These are phyloP conservation scores for Diversispora epigaea DNA, from an alignment of 192 early-diverging fungal genomes.

Conservation along the genomic window DNA sequence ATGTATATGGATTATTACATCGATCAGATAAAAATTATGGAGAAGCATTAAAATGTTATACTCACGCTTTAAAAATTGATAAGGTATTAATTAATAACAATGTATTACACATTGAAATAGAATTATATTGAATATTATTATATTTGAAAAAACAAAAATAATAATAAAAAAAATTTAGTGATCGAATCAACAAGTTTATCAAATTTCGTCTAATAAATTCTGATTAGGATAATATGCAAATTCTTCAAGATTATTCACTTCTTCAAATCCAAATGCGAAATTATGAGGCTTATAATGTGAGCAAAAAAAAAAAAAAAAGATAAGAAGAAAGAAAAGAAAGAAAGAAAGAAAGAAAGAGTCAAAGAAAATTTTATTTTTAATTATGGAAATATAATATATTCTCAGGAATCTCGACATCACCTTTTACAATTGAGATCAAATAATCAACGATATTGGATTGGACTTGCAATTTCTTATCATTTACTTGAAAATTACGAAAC, in stretches of 20 bases:
- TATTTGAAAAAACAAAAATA: too few species aligned
- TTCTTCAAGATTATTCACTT: constrained; percentile 84
- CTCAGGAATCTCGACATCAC: constrained; percentile 63
- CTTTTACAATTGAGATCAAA: constrained; percentile 70
- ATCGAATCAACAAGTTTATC: background rate
- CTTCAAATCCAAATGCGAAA: constrained; percentile 88
- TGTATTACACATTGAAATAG: background rate
- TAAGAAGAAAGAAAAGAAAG: background rate
- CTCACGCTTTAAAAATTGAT: constrained; percentile 81
- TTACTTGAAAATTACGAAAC: constrained; percentile 71
- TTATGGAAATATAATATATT: background rate
- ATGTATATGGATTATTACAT: constrained; percentile 91
- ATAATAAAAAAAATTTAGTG: background rate
- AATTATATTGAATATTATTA: background rate
- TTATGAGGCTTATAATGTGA: constrained; percentile 75
- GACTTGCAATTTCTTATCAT: constrained; percentile 82
- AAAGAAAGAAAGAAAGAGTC: background rate
- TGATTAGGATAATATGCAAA: constrained; percentile 82
- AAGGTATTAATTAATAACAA: constrained; percentile 45
- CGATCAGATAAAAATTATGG: constrained; percentile 90
- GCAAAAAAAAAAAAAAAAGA: background rate
- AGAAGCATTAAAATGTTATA: constrained; percentile 90
- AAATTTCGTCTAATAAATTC: constrained; percentile 18
- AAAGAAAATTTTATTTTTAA: background rate
- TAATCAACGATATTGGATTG: constrained; percentile 79